Conservation (phyloP, 2,329 filamentous ascomycete genomes). For the Aspergillus udagawae region DNA sequence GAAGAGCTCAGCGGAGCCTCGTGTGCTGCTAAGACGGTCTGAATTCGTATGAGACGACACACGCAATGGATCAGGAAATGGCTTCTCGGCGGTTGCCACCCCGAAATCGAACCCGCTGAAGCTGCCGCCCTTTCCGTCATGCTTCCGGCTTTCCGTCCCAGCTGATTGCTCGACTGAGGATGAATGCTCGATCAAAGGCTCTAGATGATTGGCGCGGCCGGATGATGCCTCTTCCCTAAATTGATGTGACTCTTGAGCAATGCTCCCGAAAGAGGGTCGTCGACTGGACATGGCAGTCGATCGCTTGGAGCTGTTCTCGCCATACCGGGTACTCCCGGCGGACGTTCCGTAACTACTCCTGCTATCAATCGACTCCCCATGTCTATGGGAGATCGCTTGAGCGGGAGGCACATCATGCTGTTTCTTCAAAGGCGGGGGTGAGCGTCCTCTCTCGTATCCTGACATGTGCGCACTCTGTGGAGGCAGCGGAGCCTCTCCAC, state of each 20-base stretch:
- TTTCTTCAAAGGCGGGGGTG: conserved; percentile 14
- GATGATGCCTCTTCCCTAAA: conserved; percentile 32
- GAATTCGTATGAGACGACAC: conserved; percentile 18
- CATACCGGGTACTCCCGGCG: conserved; percentile 36
- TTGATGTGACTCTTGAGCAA: conserved; percentile 25
- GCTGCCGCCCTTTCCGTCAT: conserved; percentile 17
- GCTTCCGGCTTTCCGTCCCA: conserved; percentile 1
- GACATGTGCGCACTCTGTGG: conserved; percentile 8
- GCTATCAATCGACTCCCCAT: conserved; percentile 29
- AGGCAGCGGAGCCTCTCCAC: background rate
- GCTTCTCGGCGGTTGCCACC: conserved; percentile 10
- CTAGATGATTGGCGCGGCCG: conserved; percentile 25
- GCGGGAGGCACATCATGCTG: background rate
- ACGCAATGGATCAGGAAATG: conserved; percentile 9
- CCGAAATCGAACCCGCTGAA: conserved; percentile 31
- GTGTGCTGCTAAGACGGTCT: conserved; percentile 15
- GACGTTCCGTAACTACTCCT: conserved; percentile 41
- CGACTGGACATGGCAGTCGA: conserved; percentile 29
- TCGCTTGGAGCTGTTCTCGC: conserved; percentile 22
- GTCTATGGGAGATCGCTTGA: conserved; percentile 11
- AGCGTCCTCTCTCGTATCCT: conserved; percentile 7
- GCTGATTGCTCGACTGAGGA: conserved; percentile 16
- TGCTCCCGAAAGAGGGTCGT: conserved; percentile 31
- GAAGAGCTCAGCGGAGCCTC: conserved; percentile 19
- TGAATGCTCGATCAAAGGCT: conserved; percentile 12